phyloP scores from a whole-genome alignment of 164 flowering plant species.

The Magnolia changhungtana region DNA sequence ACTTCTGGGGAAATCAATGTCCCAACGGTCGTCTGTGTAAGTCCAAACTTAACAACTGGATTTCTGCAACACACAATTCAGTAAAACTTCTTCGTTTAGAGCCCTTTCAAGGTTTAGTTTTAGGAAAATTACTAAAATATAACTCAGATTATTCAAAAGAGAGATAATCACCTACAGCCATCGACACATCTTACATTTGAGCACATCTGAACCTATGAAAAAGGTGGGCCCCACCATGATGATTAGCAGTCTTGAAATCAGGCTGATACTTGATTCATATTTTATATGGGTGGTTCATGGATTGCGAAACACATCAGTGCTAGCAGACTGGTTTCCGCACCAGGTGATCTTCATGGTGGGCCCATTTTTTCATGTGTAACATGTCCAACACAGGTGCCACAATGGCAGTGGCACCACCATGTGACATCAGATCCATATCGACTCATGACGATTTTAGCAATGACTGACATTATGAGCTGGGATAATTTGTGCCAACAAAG shows the following conservation, averaged over 20 bases:
- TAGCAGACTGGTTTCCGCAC: not conserved
- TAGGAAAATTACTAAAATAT: not conserved
- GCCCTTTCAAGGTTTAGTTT: not conserved
- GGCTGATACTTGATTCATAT: not conserved
- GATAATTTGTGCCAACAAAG: not conserved
- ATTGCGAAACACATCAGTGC: not conserved
- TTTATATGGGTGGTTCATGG: no score
- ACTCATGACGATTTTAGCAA: no score
- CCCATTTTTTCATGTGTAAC: no score
- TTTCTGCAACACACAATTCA: slow-evolving; percentile 28
- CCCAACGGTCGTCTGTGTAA: slow-evolving; percentile 33
- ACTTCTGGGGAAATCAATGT: slow-evolving; percentile 40
- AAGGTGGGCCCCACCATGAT: no score
- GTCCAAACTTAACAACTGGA: slow-evolving; percentile 36
- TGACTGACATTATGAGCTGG: not conserved
- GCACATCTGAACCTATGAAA: no score
- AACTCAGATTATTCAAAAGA: not conserved
- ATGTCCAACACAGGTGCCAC: not conserved
- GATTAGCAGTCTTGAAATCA: not conserved
- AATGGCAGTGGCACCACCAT: not conserved
- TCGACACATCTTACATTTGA: no score
- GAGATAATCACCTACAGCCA: no score
- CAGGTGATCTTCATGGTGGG: no score
- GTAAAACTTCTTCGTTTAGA: not conserved
- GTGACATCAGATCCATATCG: no score